These are phyloP conservation scores for Wickerhamiella alocasiicola DNA, from an alignment of 805 yeast species.

Conservation along the genomic window DNA sequence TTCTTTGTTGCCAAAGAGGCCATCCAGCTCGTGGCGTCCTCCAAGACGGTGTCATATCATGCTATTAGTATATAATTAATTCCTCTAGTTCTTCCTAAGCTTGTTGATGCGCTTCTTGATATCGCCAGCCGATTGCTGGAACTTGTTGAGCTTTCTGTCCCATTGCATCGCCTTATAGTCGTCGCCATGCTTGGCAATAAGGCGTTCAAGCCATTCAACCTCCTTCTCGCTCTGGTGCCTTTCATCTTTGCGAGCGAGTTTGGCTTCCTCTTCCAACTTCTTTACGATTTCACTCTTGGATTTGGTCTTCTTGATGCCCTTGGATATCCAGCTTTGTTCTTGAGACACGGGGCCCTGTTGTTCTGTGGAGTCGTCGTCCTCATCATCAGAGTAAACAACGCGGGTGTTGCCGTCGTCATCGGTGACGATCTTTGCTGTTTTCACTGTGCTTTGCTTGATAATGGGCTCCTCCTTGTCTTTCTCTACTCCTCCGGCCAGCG, in stretches of 20 bases:
- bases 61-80: constrained; percentile 40
- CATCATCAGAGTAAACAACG: constrained; percentile 28
- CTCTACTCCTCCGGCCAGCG: constrained; percentile 73
- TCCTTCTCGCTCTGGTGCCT: constrained; percentile 55
- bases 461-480: constrained; percentile 29
- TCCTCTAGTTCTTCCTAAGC: constrained; percentile 42
- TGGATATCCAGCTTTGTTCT: constrained; percentile 57
- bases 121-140: constrained; percentile 79
- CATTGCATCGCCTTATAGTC: constrained; percentile 82
- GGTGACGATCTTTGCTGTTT: constrained; percentile 24
- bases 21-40: constrained; percentile 36
- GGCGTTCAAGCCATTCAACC: constrained; percentile 49
- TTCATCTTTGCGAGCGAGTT: constrained; percentile 28
- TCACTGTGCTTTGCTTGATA: constrained; percentile 19
- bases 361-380: constrained; percentile 54
- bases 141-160: constrained; percentile 73
- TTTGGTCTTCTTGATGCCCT: constrained; percentile 32
- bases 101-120: constrained; percentile 54
- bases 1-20: constrained; percentile 69
- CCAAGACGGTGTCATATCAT: constrained; percentile 64
- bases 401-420: constrained; percentile 18
- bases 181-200: constrained; percentile 73
- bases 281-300: constrained; percentile 45
- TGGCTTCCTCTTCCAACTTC: constrained; percentile 54
- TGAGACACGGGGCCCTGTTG: constrained; percentile 36